These are phyloP conservation scores for Jackrogersella minutella DNA, from an alignment of 495 filamentous ascomycete species.

Conservation along the genomic window DNA sequence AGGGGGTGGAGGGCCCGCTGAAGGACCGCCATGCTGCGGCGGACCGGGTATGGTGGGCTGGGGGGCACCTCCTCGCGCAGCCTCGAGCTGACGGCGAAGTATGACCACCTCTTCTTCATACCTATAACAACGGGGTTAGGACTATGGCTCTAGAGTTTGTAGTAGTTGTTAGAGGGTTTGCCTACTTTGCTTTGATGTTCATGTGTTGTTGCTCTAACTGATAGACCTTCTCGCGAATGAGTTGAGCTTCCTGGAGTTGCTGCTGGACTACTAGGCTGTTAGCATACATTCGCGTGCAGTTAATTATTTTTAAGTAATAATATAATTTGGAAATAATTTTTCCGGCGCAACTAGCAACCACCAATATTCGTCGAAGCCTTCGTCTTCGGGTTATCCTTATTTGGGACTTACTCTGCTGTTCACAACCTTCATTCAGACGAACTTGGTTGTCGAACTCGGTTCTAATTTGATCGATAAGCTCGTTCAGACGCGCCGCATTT, in stretches of 20 bases:
- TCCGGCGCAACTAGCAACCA: not conserved
- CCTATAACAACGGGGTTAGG: constrained; percentile 54
- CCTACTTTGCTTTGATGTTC: constrained; percentile 88
- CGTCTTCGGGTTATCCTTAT: not conserved
- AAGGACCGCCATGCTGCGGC: constrained; percentile 76
- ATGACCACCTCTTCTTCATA: constrained; percentile 91
- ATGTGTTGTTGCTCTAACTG: constrained; percentile 87
- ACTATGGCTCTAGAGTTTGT: not conserved
- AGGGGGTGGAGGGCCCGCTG: constrained; percentile 80
- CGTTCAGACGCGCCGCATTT: constrained; percentile 76
- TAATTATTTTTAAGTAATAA: not conserved
- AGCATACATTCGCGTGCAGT: not conserved
- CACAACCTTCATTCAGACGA: constrained; percentile 78
- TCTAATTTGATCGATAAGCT: constrained; percentile 89
- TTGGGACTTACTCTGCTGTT: constrained; percentile 81
- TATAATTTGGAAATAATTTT: not conserved
- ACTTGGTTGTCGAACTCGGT: constrained; percentile 87
- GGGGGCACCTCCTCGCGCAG: constrained; percentile 70
- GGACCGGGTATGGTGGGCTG: constrained; percentile 68
- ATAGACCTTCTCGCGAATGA: constrained; percentile 90
- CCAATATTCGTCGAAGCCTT: not conserved
- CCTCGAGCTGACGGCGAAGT: constrained; percentile 88
- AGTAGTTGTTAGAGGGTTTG: constrained; percentile 5
- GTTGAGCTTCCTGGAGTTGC: constrained; percentile 91
- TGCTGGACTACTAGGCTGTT: constrained; percentile 67